Evolutionary conservation across 257 asterid species (phyloP), one percentile per base, ranked within the genome.

Genomic region (Solanum gandarillasii): DNA sequence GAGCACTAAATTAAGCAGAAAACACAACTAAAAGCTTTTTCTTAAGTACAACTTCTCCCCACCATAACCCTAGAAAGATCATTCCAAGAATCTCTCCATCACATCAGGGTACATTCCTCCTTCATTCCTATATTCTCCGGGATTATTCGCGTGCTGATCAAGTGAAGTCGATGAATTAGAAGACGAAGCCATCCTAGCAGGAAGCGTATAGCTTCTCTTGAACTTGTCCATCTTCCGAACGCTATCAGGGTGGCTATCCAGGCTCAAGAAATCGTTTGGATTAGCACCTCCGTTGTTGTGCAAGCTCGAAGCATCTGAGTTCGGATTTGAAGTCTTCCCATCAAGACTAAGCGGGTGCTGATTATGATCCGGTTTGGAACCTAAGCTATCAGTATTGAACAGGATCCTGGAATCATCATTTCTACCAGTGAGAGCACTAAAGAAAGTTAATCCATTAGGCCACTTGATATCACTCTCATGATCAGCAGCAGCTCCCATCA

Each of bases 41-140:
- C 90, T 88, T 48, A 93, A 87, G 90, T 90, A 91, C 93, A 92
- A 88, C 87, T 87, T 21, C 65, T 60, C 84, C 38, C 86, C 72
- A 85, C 86, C 84, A 83, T 73, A 81, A 68, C 35, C 74, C 88
- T 58, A 11, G 20, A 52, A 82, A 18, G 43, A 82, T 91, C 91
- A 95, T 83, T 95, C 98, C 98, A 95, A 90, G 96, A 93, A 94
- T 88, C 93, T 93, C 85, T 94, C 99, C 99, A 97, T 95, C 62
- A 93, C 98, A 90, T 97, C 99, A 5, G 95, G 88, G 87, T 93
- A 95, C 98, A 95, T 93, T 88, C 95, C 98, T 1, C 90, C 90
- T 84, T 93, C 98, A 67, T 91, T 91, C 92, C 96, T 89, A 89
- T 94, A 93, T 86, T 95, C 98, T 83, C 94, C 98, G 0, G 91